These are phyloP conservation scores for Bruguiera sexangula DNA, from an alignment of 345 rosid species.

Conservation along the genomic window DNA sequence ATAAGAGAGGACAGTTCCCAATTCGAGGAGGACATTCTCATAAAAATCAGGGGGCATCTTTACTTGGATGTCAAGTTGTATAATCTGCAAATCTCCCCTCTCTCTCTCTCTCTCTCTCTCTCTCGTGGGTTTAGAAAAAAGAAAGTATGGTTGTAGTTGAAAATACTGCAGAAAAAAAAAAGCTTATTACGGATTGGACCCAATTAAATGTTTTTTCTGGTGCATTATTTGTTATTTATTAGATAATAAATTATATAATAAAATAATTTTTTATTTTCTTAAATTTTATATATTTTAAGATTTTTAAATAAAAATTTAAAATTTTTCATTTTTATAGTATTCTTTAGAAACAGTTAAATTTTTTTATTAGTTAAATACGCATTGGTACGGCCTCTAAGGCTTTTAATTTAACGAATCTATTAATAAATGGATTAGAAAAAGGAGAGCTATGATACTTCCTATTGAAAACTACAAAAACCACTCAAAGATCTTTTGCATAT, in stretches of 20 bases:
- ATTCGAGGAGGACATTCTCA: constrained; percentile 1
- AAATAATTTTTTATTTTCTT: not conserved
- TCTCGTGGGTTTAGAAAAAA: too few relatives aligned
- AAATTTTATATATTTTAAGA: not conserved
- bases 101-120: not conserved
- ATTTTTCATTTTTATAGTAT: not conserved
- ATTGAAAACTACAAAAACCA: too few relatives aligned
- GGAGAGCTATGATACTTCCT: too few relatives aligned
- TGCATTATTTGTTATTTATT: not conserved
- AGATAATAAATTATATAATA: not conserved
- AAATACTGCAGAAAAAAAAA: too few relatives aligned
- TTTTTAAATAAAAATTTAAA: not conserved
- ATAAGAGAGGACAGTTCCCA: not conserved
- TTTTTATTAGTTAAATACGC: too few relatives aligned
- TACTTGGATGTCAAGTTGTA: not conserved
- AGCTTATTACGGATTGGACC: not conserved
- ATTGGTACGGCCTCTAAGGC: too few relatives aligned
- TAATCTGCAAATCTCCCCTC: not conserved
- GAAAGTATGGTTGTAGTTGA: too few relatives aligned
- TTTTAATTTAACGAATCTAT: too few relatives aligned
- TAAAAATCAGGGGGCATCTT: not conserved
- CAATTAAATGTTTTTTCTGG: not conserved
- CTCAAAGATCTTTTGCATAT: too few relatives aligned
- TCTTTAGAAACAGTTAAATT: too few relatives aligned
- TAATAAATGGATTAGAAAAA: too few relatives aligned